A percentile compares a stretch with the other conserved stretches of the same genome.
phyloP scores from a whole-genome alignment of 2,329 filamentous ascomycete species.

The Cadophora gregata region DNA sequence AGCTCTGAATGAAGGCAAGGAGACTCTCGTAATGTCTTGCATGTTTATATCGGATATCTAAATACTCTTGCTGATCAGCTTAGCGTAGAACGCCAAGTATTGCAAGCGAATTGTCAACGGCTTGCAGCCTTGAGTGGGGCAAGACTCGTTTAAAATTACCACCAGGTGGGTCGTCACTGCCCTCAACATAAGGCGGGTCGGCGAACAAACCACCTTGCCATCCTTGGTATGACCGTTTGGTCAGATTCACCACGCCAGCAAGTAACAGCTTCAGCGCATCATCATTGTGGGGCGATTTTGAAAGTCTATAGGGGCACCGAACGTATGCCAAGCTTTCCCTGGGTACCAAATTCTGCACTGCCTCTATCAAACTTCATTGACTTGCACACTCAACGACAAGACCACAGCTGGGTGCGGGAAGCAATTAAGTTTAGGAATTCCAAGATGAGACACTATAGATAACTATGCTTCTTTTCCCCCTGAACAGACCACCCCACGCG shows the following conservation, averaged over 20 bases:
- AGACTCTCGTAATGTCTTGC: not conserved
- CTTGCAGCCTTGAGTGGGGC: not conserved
- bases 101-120: not conserved
- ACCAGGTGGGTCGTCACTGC: not conserved
- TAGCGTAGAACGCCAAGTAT: not conserved
- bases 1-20: not conserved
- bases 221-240: not conserved
- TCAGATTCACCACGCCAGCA: not conserved
- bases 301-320: not conserved
- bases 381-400: not conserved
- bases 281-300: not conserved
- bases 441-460: not conserved
- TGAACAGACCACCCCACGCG: constrained; percentile 1
- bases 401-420: not conserved
- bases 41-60: constrained; percentile 1
- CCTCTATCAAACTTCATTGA: not conserved
- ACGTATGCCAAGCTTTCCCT: not conserved
- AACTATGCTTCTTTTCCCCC: constrained; percentile 1
- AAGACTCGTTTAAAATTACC: constrained; percentile 3
- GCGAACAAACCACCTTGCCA: not conserved
- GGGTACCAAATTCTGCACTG: not conserved
- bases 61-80: not conserved
- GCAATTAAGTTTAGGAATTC: not conserved
- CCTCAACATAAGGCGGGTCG: not conserved
- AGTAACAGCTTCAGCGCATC: not conserved